Evolutionary conservation across 495 filamentous ascomycete species (phyloP), one percentile per base, ranked within the genome.

Genomic region (Hypoxylon perforatum): DNA sequence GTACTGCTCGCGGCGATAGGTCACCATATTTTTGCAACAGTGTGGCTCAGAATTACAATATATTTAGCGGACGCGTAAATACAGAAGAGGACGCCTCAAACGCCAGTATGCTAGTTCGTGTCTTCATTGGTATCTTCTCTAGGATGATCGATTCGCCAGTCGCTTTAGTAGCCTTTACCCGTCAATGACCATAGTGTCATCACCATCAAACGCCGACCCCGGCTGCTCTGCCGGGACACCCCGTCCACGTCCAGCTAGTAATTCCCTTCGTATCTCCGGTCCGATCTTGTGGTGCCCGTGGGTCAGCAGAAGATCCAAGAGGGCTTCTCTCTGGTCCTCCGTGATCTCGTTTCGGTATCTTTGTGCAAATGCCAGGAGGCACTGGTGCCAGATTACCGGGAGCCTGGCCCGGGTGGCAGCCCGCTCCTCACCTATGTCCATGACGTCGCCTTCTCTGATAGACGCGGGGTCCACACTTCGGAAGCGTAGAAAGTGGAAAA

Each of bases 401-500:
- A 96, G 76, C 74, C 85, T 89, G 42, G 82, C 81, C 6, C 80
- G 81, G 61, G 84, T 86, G 12, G 81, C 77, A 21, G 77, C 73
- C 15, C 80, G 75, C 56, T 84, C 80, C 30, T 80, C 80, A 19
- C 63, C 70, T 71, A 79, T 78, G 15, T 82, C 80, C 61, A 86
- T 84, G 3, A 71, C 73, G 36, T 81, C 79, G 9, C 78, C 81
- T 11, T 73, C 64, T 10, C 57, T 70, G 22, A 75, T 65, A 38
- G 73, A 76, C 9, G 78, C 75, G 12, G 78, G 75, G 23, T 85
- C 79, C 2, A 80, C 79, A 28, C 81, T 87, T 35, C 91, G 86
- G 79, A 97, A 97, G 15, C 95, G 89, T 65, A 97, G 76, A 76
- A 97, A 99, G 77, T 98, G 94, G 79, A 97, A 98, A 14, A 98